Conservation (phyloP, 345 rosid genomes). For the thale cress (Arabidopsis thaliana) region DNA sequence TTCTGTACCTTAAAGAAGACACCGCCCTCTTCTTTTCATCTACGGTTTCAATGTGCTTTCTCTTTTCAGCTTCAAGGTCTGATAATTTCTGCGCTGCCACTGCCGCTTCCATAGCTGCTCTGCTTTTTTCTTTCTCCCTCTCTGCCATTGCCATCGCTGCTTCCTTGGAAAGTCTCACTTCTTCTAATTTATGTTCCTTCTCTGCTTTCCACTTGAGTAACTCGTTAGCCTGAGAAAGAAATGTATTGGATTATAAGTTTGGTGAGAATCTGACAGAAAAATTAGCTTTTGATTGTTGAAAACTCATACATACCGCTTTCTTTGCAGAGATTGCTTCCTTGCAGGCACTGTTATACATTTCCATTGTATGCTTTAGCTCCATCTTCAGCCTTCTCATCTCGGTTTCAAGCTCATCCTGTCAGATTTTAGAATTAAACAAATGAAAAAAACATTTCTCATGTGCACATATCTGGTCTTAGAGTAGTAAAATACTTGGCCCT, state of each 20-base stretch:
- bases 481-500: constrained; percentile 44
- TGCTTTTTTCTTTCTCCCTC: constrained; percentile 65
- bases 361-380: constrained; percentile 81
- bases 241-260: constrained; percentile 3
- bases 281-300: background rate
- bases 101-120: constrained; percentile 67
- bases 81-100: constrained; percentile 60
- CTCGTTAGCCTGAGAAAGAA: constrained; percentile 56
- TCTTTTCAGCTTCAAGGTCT: constrained; percentile 63
- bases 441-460: background rate
- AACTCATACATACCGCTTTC: constrained; percentile 50
- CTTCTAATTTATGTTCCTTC: constrained; percentile 56
- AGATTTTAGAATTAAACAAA: constrained; percentile 13
- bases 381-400: constrained; percentile 80
- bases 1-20: constrained; percentile 57
- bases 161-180: constrained; percentile 60
- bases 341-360: constrained; percentile 73
- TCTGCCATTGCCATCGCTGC: constrained; percentile 63
- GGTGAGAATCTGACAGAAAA: background rate
- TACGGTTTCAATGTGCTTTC: constrained; percentile 55
- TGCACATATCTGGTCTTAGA: background rate
- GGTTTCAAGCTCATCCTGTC: constrained; percentile 77
- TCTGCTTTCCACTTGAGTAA: constrained; percentile 64
- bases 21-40: constrained; percentile 46
- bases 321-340: constrained; percentile 79